Evolutionary conservation across 805 yeast genomes (phyloP).

Genomic region (Yarrowia bubula): DNA sequence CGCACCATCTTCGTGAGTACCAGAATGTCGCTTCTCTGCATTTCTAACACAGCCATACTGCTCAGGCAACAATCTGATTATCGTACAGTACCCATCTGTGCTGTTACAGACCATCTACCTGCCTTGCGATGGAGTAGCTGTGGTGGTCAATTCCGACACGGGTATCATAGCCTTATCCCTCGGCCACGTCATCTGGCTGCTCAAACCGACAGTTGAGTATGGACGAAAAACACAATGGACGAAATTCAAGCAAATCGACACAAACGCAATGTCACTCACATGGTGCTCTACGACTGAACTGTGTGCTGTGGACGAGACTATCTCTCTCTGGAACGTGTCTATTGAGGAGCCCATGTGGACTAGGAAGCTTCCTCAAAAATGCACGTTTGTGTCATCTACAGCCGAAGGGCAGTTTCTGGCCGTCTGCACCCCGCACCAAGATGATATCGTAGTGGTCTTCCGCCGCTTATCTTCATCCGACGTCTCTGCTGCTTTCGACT

Average conservation of each 20-base stretch:
- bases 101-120: constrained; percentile 76
- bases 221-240: constrained; percentile 41
- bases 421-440: constrained; percentile 7
- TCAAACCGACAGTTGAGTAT: constrained; percentile 32
- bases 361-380: background rate
- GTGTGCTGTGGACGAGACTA: background rate
- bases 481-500: constrained; percentile 3
- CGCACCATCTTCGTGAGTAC: constrained; percentile 16
- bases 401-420: constrained; percentile 24
- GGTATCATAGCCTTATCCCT: constrained; percentile 47
- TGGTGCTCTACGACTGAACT: constrained; percentile 13
- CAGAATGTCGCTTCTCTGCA: background rate
- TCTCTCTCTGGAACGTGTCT: constrained; percentile 6
- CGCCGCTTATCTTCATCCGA: constrained; percentile 3
- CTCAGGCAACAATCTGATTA: constrained; percentile 83
- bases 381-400: constrained; percentile 14
- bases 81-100: constrained; percentile 51
- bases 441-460: constrained; percentile 3
- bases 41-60: constrained; percentile 53
- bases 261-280: constrained; percentile 38
- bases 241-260: constrained; percentile 51
- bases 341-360: constrained; percentile 22
- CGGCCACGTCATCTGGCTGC: constrained; percentile 32
- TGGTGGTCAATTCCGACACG: constrained; percentile 58
- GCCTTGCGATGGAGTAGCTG: constrained; percentile 61